Evolutionary conservation across 2,329 filamentous ascomycete species (phyloP).

Genomic region (Zymoseptoria pseudotritici): DNA sequence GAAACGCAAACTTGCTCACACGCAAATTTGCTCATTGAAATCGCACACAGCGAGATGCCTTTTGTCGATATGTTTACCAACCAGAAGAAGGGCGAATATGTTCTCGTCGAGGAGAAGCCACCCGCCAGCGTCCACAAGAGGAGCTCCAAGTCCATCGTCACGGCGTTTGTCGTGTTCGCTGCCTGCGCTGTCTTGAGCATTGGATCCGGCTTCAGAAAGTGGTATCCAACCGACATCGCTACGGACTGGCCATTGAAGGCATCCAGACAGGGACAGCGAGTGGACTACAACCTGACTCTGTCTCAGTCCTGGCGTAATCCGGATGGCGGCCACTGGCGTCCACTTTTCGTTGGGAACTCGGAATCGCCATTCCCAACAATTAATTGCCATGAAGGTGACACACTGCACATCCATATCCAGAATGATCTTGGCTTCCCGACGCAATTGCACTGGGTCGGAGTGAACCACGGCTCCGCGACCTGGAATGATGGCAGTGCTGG

Average conservation of each 20-base stretch:
- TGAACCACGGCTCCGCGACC: conserved; percentile 10
- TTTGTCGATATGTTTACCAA: not conserved
- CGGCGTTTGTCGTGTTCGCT: not conserved
- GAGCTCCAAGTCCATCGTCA: not conserved
- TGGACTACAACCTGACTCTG: conserved; percentile 11
- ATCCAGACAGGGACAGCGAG: not conserved
- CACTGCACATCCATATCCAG: conserved; percentile 11
- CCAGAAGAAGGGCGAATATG: not conserved
- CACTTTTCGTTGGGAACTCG: conserved; percentile 14
- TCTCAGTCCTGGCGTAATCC: conserved; percentile 17
- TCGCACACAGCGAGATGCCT: not conserved
- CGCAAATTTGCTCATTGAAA: not conserved
- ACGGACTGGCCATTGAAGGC: not conserved
- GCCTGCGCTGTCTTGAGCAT: not conserved
- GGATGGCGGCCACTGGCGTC: conserved; percentile 14
- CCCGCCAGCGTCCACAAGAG: not conserved
- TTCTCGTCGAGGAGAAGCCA: not conserved
- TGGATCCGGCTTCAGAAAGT: not conserved
- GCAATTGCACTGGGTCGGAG: conserved; percentile 8
- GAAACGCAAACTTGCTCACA: not conserved
- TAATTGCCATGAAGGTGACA: conserved; percentile 12
- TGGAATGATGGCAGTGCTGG: conserved; percentile 16
- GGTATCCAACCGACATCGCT: not conserved
- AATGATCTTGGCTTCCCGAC: conserved; percentile 12
- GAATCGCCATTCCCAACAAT: conserved; percentile 13